These are phyloP conservation scores for Fistulinella prunicolor DNA, from an alignment of 768 basidiomycete species.

Conservation along the genomic window DNA sequence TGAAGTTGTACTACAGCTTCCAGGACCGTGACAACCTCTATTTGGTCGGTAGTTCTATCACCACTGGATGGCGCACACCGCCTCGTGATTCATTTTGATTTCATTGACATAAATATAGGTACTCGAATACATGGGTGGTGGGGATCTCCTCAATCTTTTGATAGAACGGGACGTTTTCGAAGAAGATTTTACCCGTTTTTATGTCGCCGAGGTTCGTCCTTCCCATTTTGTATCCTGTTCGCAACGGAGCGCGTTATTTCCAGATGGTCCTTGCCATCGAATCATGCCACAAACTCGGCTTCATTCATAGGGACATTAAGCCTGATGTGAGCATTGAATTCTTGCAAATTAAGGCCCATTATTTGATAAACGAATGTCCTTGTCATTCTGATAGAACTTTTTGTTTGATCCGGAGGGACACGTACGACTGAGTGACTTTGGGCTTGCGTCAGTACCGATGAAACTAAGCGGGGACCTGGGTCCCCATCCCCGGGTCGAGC, in stretches of 20 bases:
- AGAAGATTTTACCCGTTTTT: conserved; percentile 90
- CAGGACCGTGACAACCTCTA: conserved; percentile 95
- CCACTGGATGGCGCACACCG: conserved; percentile 22
- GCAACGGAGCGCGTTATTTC: conserved; percentile 27
- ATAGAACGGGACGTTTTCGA: conserved; percentile 91
- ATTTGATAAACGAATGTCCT: conserved; percentile 23
- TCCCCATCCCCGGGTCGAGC: conserved; percentile 9
- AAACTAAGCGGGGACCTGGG: conserved; percentile 23
- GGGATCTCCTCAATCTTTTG: conserved; percentile 92
- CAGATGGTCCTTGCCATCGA: conserved; percentile 95
- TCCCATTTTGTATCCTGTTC: conserved; percentile 19
- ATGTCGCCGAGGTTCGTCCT: conserved; percentile 78
- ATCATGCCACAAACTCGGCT: conserved; percentile 90
- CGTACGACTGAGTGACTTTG: conserved; percentile 94
- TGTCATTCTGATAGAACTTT: conserved; percentile 68
- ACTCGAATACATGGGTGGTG: conserved; percentile 94
- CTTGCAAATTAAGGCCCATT: conserved; percentile 29
- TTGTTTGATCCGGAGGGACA: conserved; percentile 92
- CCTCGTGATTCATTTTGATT: conserved; percentile 53
- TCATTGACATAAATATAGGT: conserved; percentile 57
- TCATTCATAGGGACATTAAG: conserved; percentile 98
- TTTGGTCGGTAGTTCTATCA: conserved; percentile 60
- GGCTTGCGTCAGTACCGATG: conserved; percentile 73
- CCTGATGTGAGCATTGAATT: conserved; percentile 64
- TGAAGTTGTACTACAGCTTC: conserved; percentile 89